These are phyloP conservation scores for Lactarius indigo DNA, from an alignment of 768 basidiomycete genomes.

Conservation along the genomic window DNA sequence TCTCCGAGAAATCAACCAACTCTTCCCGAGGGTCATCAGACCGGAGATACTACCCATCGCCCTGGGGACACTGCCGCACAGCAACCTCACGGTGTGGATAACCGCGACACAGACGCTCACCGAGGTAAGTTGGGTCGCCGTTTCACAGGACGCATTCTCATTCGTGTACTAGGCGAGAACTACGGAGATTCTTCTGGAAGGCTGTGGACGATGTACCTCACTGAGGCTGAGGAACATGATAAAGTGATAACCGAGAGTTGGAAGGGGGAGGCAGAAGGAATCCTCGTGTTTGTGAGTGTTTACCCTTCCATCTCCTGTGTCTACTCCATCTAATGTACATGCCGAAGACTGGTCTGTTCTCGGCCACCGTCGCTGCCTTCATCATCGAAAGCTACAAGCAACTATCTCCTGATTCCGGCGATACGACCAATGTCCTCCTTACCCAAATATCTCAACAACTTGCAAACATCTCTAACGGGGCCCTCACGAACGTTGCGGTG, in stretches of 20 bases:
- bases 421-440: background rate
- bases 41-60: too few species aligned
- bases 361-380: constrained; percentile 8
- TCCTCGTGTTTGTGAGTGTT: background rate
- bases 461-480: background rate
- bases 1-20: background rate
- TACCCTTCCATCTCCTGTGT: too few species aligned
- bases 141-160: background rate
- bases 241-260: background rate
- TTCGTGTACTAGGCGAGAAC: background rate
- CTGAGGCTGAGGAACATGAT: background rate
- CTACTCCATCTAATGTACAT: background rate
- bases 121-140: background rate
- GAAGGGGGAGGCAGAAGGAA: background rate
- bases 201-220: background rate
- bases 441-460: constrained; percentile 18
- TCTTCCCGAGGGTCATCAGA: background rate
- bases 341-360: constrained; percentile 18
- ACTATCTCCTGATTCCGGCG: constrained; percentile 5
- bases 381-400: constrained; percentile 7
- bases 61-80: background rate
- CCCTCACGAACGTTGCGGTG: background rate
- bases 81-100: background rate
- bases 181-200: background rate
- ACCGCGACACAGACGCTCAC: background rate